Evolutionary conservation across 129 eudicot species (phyloP).

Genomic region (Lactuca saligna): DNA sequence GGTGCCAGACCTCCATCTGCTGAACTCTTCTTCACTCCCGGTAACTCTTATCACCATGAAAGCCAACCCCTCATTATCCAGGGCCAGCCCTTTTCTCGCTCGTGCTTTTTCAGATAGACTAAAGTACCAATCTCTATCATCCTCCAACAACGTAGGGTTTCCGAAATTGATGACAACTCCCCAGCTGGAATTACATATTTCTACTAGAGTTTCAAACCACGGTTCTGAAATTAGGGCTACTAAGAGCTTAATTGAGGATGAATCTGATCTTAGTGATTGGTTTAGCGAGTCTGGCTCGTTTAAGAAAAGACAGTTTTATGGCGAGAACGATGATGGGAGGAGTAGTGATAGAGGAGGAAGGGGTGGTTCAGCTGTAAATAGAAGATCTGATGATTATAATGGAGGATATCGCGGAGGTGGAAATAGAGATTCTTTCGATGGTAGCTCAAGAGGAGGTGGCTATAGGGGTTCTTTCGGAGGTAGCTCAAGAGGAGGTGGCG

Average conservation of each 20-base stretch:
- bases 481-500: background rate
- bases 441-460: background rate
- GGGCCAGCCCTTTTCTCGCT: conserved; percentile 38
- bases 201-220: background rate
- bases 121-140: conserved; percentile 37
- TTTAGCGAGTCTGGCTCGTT: conserved; percentile 54
- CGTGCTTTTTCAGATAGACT: conserved; percentile 52
- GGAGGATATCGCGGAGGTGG: conserved; percentile 27
- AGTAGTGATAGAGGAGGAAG: conserved; percentile 31
- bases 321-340: conserved; percentile 43
- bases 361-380: conserved; percentile 22
- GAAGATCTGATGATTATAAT: conserved; percentile 28
- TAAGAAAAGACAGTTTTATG: conserved; percentile 29
- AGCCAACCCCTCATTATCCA: conserved; percentile 27
- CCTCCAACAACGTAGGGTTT: conserved; percentile 35
- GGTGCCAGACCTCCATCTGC: conserved; percentile 39
- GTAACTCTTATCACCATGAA: conserved; percentile 48
- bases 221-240: conserved; percentile 41
- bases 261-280: conserved; percentile 73
- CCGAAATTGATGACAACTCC: conserved; percentile 12
- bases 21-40: conserved; percentile 39
- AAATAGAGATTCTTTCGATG: background rate
- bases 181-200: background rate
- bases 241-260: conserved; percentile 76
- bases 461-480: background rate